Base-by-base conservation (phyloP, 176 grass and related monocot genomes). In the Eleusine indica region DNA sequence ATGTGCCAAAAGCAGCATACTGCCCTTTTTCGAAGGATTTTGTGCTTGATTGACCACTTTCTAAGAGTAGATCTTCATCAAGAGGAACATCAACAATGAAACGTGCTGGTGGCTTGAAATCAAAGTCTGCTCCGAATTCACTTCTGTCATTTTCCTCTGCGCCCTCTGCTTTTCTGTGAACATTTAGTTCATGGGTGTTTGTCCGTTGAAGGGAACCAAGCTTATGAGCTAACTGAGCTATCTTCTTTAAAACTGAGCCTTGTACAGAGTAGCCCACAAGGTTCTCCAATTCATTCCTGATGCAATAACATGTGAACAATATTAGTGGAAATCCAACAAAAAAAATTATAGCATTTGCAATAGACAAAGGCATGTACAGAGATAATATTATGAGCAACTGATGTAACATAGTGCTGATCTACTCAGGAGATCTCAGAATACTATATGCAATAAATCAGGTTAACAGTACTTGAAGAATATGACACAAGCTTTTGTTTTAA, bases 121-220 rank as follows among this genome's bases (percentile, higher is more conserved):
- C 86, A 66, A 98, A 91, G 46, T 86, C 77, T n/a, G 92, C 80
- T 29, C 95, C 95, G 86, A 98, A 98, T 93, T 98, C 95, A 82
- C 60, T 68, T 54, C 22, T 57, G 85, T 71, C 71, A 73, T 88
- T 71, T 85, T 81, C 81, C 75, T 72, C 77, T 44, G 47, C 79
- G 69, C 18, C 75, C 11, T 76, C 75, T 12, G 28, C 48, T 10
- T 73, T 86, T 76, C 51, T 80, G 7, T 77, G 85, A 58, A 77
- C 51, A 76, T 35, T 35, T 35, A 29, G 56, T 54, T 72, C 82
- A 87, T 87, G 76, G 68, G 47, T 4, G 60, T 70, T 68, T 81
- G 70, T 71, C 28, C 3, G 32, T 80, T 93, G 92, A 54, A 95
- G 88, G 49, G 89, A 82, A 89, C 49, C 73, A 41, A 98, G 81